Percentiles rank a stretch among this genome's conserved stretches.
phyloP scores from a whole-genome alignment of 192 early-diverging fungal genomes.

The Coemansia sp. region DNA sequence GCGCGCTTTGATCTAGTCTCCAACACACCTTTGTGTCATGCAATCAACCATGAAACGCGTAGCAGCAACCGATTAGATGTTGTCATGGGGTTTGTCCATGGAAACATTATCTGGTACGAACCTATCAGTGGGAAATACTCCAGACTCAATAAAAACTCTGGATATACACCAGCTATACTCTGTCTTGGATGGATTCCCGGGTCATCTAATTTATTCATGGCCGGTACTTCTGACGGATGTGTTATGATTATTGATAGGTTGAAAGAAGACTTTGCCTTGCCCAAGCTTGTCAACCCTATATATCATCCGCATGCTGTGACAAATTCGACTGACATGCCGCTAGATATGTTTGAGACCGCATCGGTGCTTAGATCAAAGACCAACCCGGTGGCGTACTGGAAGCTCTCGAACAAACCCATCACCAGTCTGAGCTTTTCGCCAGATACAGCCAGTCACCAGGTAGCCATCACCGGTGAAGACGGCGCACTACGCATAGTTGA shows the following conservation, averaged over 20 bases:
- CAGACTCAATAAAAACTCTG: slow-evolving; percentile 78
- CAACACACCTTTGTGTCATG: slow-evolving; percentile 80
- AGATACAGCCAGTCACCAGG: slow-evolving; percentile 62
- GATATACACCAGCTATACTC: slow-evolving; percentile 69
- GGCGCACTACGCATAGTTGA: slow-evolving; percentile 79
- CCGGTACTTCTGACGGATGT: slow-evolving; percentile 78
- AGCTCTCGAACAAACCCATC: slow-evolving; percentile 66
- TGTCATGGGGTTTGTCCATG: slow-evolving; percentile 78
- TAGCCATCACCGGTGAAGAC: slow-evolving; percentile 80
- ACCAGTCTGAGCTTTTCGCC: slow-evolving; percentile 83
- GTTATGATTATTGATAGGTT: slow-evolving; percentile 85
- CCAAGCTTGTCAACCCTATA: slow-evolving; percentile 16
- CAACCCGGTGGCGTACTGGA: slow-evolving; percentile 85
- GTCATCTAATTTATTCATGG: slow-evolving; percentile 82
- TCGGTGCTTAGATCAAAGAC: slow-evolving; percentile 23
- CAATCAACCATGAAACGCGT: slow-evolving; percentile 73
- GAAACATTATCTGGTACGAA: slow-evolving; percentile 85
- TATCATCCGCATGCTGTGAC: neutral
- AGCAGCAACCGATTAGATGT: slow-evolving; percentile 72
- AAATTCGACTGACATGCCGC: neutral
- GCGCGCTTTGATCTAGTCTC: slow-evolving; percentile 75
- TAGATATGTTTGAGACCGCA: slow-evolving; percentile 22
- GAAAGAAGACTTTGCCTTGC: slow-evolving; percentile 70
- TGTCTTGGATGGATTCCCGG: slow-evolving; percentile 89
- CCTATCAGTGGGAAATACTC: slow-evolving; percentile 82